Evolutionary conservation across 345 rosid species (phyloP), one percentile per base, ranked within the genome.

Genomic region (Ceriops decandra): DNA sequence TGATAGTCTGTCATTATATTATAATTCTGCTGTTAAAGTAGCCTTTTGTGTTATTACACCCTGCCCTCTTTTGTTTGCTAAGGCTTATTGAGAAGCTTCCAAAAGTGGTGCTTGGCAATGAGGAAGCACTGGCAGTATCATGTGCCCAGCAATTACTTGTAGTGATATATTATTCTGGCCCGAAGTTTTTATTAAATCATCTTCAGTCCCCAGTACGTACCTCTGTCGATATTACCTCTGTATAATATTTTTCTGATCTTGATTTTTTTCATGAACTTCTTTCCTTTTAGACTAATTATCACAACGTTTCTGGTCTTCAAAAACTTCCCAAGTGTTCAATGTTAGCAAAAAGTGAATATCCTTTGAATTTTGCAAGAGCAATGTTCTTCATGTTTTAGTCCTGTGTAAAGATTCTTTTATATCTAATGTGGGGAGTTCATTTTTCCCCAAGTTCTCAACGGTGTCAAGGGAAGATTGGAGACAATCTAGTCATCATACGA

Each of bases 51-150:
- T 46, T 73, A 26, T 60, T 15, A 46, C 57, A 73, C 30, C 46
- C 57, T 49, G 57, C 62, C 68, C 60, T 59, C 63, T 54, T 46
- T 54, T 69, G 24, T 36, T 60, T 67, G 2, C 53, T 28, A 71
- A 95, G 99, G 85, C 84, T 91, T 53, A 70, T 87, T 70, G 96
- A 89, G 76, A 90, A 82, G 89, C 95, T 95, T 70, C 99, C 97
- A 38, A 87, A 87, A 79, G 85, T 82, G 66, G 84, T 91, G 74
- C 86, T 95, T 63, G 85, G 84, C 62, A 85, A 79, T 77, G 90
- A 89, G 67, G 96, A 95, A 64, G 72, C 87, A 51, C 72, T 82
- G 76, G 90, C 93, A 58, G 81, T 86, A 53, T 83, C 93, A 33
- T 85, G 84, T 80, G 95, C 86, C 67, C 88, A 82, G 81, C 81